Evolutionary conservation across 2,329 filamentous ascomycete species (phyloP), one percentile per base, ranked within the genome.

Genomic region (Drechslerella coelobrocha): DNA sequence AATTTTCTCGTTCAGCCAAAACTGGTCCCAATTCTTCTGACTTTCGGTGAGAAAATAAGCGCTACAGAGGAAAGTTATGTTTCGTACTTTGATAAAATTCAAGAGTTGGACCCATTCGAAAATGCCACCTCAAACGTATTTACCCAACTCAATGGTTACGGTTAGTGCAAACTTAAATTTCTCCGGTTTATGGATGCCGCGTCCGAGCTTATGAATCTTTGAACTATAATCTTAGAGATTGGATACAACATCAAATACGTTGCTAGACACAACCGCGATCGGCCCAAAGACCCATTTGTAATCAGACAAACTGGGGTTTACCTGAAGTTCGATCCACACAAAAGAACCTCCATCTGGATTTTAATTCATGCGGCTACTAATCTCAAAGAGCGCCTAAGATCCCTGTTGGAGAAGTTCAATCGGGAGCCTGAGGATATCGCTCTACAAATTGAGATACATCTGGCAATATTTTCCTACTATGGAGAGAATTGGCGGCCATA

Each of bases 201-300:
- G 27, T 9, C 19, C 26, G 19, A 21, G 2, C 4, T 31, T 47
- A 2, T 10, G 10, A 31, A 9, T 19, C 12, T 47, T 31, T 12
- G 6, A 23, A 23, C 10, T 26, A 26, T 55, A 8, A 21, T 14
- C 14, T 21, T 37, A 59, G 55, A 59, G 27, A 7, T 50, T 9
- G 55, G 55, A 4, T 59, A 59, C 21, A 59, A 48, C 29, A 24
- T 59, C 8, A 59, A 59, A 39, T 59, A 59, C 39, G 55, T 59
- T 37, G 55, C 55, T 1, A 47, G 41, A 59, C 55, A 59, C 37
- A 50, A 50, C 37, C 41, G 55, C 17, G 24, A 27, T 21, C 37
- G 37, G 24, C 54, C 54, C 10, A 59, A 50, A 37, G 55, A 59
- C 19, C 55, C 55, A 2, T 59, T 59, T 14, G 55, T 59, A 2